These are phyloP conservation scores for Leishmania aethiopica DNA, from an alignment of 208 protist genomes.

Conservation along the genomic window DNA sequence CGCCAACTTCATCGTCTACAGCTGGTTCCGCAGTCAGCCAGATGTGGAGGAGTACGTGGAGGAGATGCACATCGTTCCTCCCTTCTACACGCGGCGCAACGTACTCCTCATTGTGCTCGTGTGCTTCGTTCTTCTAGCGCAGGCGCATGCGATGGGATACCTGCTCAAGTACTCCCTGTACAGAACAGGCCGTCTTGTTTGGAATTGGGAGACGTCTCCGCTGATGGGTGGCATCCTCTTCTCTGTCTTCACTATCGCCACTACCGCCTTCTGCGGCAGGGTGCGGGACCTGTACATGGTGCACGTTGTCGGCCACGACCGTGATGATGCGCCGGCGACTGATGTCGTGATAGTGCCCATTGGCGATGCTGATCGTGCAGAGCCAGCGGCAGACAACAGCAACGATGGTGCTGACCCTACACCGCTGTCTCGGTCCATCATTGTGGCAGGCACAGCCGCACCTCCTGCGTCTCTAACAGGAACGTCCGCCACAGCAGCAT, in stretches of 20 bases:
- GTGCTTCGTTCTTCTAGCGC: constrained; percentile 38
- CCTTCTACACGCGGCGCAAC: constrained; percentile 62
- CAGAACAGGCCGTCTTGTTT: constrained; percentile 52
- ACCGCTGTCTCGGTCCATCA: not conserved
- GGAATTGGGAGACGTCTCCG: constrained; percentile 81
- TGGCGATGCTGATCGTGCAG: not conserved
- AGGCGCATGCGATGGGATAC: constrained; percentile 58
- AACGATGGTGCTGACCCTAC: not conserved
- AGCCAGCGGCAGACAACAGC: not conserved
- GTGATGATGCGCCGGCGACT: constrained; percentile 1
- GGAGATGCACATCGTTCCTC: constrained; percentile 53
- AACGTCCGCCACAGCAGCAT: not conserved
- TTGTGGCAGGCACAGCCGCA: not conserved
- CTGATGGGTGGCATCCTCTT: constrained; percentile 58
- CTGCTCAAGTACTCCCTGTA: constrained; percentile 74
- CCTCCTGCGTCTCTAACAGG: not conserved
- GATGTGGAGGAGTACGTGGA: constrained; percentile 56
- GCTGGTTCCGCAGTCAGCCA: constrained; percentile 53
- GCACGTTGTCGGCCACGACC: constrained; percentile 1
- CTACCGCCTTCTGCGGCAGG: constrained; percentile 23
- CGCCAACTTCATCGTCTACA: constrained; percentile 57
- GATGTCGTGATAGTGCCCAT: constrained; percentile 16
- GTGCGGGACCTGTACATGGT: constrained; percentile 16
- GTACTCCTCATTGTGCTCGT: constrained; percentile 35
- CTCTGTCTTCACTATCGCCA: constrained; percentile 26